Percentiles rank a stretch among this genome's conserved stretches.
Evolutionary conservation across 2,329 filamentous ascomycete species (phyloP).

Genomic region (Aciculosporium take): DNA sequence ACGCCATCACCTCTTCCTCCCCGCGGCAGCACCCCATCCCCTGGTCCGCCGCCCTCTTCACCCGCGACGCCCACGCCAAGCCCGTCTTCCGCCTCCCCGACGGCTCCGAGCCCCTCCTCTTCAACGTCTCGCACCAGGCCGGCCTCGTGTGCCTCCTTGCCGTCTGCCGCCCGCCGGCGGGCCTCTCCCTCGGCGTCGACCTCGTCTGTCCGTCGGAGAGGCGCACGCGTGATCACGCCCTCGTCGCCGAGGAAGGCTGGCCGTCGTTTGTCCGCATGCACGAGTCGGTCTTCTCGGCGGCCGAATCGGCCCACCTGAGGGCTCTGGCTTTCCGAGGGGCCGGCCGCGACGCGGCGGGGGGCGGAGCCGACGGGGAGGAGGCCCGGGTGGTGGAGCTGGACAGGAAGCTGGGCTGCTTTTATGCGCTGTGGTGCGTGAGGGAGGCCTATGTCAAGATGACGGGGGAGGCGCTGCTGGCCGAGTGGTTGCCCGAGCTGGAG

Average conservation of each 20-base stretch:
- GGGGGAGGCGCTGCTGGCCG: conserved; percentile 60
- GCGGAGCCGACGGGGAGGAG: no score
- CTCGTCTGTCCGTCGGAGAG: conserved; percentile 64
- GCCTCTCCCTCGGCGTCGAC: conserved; percentile 50
- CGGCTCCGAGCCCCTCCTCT: conserved; percentile 37
- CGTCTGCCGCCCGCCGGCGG: conserved; percentile 20
- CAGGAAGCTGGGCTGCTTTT: conserved; percentile 52
- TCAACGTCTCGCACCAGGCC: conserved; percentile 70
- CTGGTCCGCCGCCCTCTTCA: conserved; percentile 45
- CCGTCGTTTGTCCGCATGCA: conserved; percentile 56
- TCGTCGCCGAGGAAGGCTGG: conserved; percentile 47
- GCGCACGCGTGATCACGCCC: conserved; percentile 42
- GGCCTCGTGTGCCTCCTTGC: conserved; percentile 58
- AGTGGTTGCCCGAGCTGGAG: conserved; percentile 57
- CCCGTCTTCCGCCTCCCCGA: conserved; percentile 36
- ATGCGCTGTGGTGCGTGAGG: conserved; percentile 64
- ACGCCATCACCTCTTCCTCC: conserved; percentile 46
- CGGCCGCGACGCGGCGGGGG: no score
- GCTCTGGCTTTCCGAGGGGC: conserved; percentile 15
- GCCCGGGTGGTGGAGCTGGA: background rate
- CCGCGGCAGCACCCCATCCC: conserved; percentile 33
- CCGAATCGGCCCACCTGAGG: conserved; percentile 50
- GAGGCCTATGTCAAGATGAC: conserved; percentile 77
- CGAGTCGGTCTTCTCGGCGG: conserved; percentile 50
- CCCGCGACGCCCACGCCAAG: conserved; percentile 40